Base-by-base conservation (phyloP, 1,284 basidiomycete genomes). In the Golubevia sp. region DNA sequence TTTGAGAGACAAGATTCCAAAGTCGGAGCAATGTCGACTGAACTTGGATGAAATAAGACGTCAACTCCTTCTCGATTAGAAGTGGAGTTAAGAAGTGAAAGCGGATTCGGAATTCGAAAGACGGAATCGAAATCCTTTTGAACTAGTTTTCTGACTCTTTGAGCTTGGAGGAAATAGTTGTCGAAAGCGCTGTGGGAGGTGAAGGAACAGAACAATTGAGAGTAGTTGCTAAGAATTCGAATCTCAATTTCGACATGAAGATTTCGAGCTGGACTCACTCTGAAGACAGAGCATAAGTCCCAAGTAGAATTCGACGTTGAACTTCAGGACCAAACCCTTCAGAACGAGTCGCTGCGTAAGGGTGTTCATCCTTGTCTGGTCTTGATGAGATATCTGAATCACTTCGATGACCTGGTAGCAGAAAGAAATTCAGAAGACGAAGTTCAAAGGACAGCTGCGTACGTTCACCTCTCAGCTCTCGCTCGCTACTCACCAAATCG, bases 161-260 rank as follows among this genome's bases (percentile, higher is more conserved):
- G 91, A 0, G 97, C 94, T 85, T 96, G 92, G 2, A 98, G 87
- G 82, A 94, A 98, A 83, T 96, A 97, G 80, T 97, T 97, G 85
- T 98, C 92, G 81, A 95, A 97, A 15, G 93, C 94, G 68, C 93
- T 96, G 77, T 11, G 7, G 3, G 49, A 5, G 25, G 23, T 4
- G 44, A 30, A n/a, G n/a, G 48, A 18, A 23, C 18, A 23, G 20
- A 23, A 49, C 18, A 49, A 49, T 18, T 18, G 48, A n/a, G n/a
- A 49, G n/a, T n/a, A n/a, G n/a, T n/a, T n/a, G n/a, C n/a, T n/a
- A n/a, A n/a, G n/a, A n/a, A n/a, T n/a, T n/a, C n/a, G n/a, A n/a
- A n/a, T n/a, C n/a, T n/a, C n/a, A n/a, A n/a, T n/a, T n/a, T n/a
- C n/a, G 20, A 24, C 13, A 21, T 48, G 11, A 7, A 18, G 18